Conservation (phyloP, 129 eudicot species). For the Flaveria robusta region DNA sequence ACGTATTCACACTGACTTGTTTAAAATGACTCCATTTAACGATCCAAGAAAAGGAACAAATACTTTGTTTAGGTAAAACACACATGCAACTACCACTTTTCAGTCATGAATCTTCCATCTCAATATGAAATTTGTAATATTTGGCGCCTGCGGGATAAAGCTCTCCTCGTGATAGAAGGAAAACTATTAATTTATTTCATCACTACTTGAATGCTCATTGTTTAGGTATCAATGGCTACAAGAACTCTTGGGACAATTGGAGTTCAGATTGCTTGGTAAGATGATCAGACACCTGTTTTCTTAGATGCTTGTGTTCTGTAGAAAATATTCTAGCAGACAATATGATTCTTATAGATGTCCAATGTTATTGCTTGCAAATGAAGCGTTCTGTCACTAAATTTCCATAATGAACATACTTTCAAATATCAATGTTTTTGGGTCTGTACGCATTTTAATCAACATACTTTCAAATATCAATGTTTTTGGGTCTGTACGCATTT, state of each 20-base stretch:
- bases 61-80: constrained; percentile 16
- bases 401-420: not conserved
- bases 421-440: not conserved
- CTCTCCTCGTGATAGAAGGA: constrained; percentile 7
- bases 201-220: constrained; percentile 23
- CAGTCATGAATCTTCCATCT: constrained; percentile 6
- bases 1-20: not conserved
- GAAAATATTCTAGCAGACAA: not conserved
- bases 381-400: not conserved
- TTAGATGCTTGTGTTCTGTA: constrained; percentile 10
- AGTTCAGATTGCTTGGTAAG: constrained; percentile 89
- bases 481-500: not conserved
- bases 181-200: not conserved
- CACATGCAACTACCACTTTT: constrained; percentile 7
- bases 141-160: not conserved
- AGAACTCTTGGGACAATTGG: constrained; percentile 93
- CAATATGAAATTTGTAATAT: constrained; percentile 4
- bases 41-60: not conserved
- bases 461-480: not conserved
- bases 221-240: constrained; percentile 95
- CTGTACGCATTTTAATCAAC: not conserved
- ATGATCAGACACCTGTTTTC: constrained; percentile 11
- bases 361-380: constrained; percentile 8
- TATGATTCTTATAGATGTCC: constrained; percentile 10
- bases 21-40: not conserved